Evolutionary conservation across 768 basidiomycete species (phyloP).

Genomic region (Phanerodontia chrysosporium): DNA sequence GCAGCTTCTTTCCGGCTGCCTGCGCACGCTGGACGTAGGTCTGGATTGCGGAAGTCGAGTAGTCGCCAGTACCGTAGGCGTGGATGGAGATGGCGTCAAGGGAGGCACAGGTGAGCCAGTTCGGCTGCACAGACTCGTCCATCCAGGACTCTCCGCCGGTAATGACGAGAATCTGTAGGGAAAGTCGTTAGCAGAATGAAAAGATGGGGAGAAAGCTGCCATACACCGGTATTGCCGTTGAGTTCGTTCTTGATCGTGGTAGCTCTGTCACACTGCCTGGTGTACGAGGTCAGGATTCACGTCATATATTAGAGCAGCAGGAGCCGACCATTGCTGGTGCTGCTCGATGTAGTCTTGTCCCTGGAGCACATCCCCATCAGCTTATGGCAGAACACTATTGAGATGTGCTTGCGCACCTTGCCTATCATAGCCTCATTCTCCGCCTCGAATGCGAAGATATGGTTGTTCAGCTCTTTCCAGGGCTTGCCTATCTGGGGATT

Average conservation of each 20-base stretch:
- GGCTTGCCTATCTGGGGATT: conserved; percentile 32
- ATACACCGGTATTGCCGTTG: conserved; percentile 20
- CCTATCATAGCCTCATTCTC: conserved; percentile 34
- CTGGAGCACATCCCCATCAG: not conserved
- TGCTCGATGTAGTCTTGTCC: conserved; percentile 22
- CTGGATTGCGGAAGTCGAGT: conserved; percentile 20
- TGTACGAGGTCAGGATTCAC: not conserved
- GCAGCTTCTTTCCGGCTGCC: conserved; percentile 32
- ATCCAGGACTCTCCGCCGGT: conserved; percentile 29
- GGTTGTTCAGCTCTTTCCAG: conserved; percentile 33
- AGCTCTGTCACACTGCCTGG: conserved; percentile 28
- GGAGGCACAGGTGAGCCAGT: conserved; percentile 20
- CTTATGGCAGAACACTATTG: not conserved
- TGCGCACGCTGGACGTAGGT: conserved; percentile 28
- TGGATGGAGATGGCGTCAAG: conserved; percentile 36
- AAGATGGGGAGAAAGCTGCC: not conserved
- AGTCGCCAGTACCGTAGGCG: conserved; percentile 32
- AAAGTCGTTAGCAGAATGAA: not conserved
- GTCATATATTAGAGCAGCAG: not conserved
- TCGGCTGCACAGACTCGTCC: conserved; percentile 24
- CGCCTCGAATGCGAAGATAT: conserved; percentile 37
- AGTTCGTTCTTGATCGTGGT: conserved; percentile 22
- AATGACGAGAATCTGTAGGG: conserved; percentile 22
- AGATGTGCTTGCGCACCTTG: conserved; percentile 12
- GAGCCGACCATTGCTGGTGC: conserved; percentile 19